phyloP scores from a whole-genome alignment of 192 early-diverging fungal species.

The Umbelopsis sp. region DNA sequence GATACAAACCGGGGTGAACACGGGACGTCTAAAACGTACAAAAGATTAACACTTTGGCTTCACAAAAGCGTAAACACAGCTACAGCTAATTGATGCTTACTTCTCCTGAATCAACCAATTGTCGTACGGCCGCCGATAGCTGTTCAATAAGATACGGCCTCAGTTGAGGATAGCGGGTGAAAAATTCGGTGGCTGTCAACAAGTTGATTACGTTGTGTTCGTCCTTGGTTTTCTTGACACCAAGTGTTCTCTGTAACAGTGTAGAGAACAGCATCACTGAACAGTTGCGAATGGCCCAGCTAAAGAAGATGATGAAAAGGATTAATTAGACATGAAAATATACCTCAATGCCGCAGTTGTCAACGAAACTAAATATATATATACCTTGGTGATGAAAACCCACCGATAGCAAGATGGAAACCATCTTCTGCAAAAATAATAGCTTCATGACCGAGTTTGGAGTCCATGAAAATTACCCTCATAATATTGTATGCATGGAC shows the following conservation, averaged over 20 bases:
- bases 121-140: conserved; percentile 68
- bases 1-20: conserved; percentile 89
- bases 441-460: conserved; percentile 72
- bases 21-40: conserved; percentile 35
- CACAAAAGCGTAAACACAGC: not conserved
- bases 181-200: conserved; percentile 88
- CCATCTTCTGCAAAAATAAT: conserved; percentile 77
- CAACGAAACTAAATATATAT: not conserved
- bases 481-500: conserved; percentile 94
- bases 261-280: conserved; percentile 92
- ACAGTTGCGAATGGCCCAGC: conserved; percentile 94
- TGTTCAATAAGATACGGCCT: conserved; percentile 77
- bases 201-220: conserved; percentile 72
- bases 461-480: conserved; percentile 80
- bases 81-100: not conserved
- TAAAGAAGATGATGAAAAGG: conserved; percentile 16
- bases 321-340: not conserved
- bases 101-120: conserved; percentile 42
- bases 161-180: conserved; percentile 82
- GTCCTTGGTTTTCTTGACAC: conserved; percentile 76
- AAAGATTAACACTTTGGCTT: not conserved
- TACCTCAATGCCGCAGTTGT: no score
- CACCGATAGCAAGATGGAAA: conserved; percentile 76
- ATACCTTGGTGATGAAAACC: conserved; percentile 70
- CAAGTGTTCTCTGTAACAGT: conserved; percentile 81